A percentile compares a stretch with the other conserved stretches of the same genome.
These are phyloP conservation scores for Tylopilus sp. DNA, from an alignment of 768 basidiomycete species.

Conservation along the genomic window DNA sequence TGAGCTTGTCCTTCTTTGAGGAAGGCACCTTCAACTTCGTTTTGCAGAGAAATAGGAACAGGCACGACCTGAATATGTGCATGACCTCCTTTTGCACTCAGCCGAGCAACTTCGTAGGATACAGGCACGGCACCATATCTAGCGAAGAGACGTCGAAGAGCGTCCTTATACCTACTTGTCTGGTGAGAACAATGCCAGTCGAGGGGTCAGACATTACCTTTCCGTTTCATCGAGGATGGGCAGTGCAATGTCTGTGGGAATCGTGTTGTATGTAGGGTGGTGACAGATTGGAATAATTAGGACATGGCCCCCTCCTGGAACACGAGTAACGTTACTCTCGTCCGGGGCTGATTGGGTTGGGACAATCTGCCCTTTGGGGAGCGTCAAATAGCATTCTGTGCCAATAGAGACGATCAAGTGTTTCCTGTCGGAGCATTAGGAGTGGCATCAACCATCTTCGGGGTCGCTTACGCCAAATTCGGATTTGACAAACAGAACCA, in stretches of 20 bases:
- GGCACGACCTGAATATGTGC: conserved; percentile 90
- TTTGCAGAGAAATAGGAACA: conserved; percentile 59
- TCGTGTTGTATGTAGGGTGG: conserved; percentile 80
- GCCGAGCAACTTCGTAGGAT: conserved; percentile 82
- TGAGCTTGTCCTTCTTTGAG: conserved; percentile 58
- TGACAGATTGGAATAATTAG: conserved; percentile 93
- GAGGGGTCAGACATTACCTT: conserved; percentile 41
- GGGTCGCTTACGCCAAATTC: conserved; percentile 64
- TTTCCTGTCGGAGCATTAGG: conserved; percentile 52
- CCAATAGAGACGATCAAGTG: conserved; percentile 96
- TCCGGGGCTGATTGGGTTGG: conserved; percentile 64
- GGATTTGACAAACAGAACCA: conserved; percentile 99
- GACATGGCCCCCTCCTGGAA: conserved; percentile 96
- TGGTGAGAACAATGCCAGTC: not conserved
- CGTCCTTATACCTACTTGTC: conserved; percentile 65
- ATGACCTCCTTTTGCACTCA: conserved; percentile 86
- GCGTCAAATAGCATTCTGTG: conserved; percentile 86
- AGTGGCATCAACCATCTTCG: not conserved
- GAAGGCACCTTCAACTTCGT: conserved; percentile 70
- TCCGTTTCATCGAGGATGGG: conserved; percentile 82
- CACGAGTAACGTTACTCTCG: conserved; percentile 36
- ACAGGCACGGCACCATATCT: conserved; percentile 68
- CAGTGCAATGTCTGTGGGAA: conserved; percentile 71
- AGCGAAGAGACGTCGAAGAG: conserved; percentile 68
- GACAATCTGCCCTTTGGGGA: conserved; percentile 95